These are phyloP conservation scores for Pleurotus citrinopileatus DNA, from an alignment of 768 basidiomycete genomes.

Conservation along the genomic window DNA sequence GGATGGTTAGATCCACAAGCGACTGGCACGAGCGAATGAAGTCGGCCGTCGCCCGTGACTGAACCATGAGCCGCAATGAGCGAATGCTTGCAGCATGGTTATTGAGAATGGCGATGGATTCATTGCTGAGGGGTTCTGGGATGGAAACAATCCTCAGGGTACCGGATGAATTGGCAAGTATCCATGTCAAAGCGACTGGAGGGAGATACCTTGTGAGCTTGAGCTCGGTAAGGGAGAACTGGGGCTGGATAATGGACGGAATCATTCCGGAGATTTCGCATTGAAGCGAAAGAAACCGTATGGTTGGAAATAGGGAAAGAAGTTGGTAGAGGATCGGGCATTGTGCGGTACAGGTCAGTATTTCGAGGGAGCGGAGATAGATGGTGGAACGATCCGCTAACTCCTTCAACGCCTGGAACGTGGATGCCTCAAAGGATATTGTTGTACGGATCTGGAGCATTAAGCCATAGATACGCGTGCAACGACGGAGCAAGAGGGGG, in stretches of 20 bases:
- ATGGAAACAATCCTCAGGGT: slow-evolving; percentile 36
- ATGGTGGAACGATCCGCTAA: not conserved
- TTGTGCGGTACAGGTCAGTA: slow-evolving; percentile 31
- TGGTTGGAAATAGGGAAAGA: slow-evolving; percentile 30
- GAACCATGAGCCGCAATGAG: slow-evolving; percentile 35
- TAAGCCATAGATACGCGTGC: slow-evolving; percentile 7
- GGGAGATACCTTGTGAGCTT: slow-evolving; percentile 29
- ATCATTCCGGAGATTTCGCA: slow-evolving; percentile 29
- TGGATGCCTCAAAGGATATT: slow-evolving; percentile 1
- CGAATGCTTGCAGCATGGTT: slow-evolving; percentile 28
- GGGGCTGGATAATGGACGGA: slow-evolving; percentile 15
- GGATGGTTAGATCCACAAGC: slow-evolving; percentile 35
- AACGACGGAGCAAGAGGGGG: slow-evolving; percentile 4
- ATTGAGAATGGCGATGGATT: slow-evolving; percentile 20
- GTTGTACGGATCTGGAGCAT: not conserved
- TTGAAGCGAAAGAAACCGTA: slow-evolving; percentile 34
- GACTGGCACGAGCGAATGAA: slow-evolving; percentile 30
- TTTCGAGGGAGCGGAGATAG: slow-evolving; percentile 7
- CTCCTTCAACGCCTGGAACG: not conserved
- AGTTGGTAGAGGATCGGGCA: slow-evolving; percentile 40
- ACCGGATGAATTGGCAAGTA: slow-evolving; percentile 28
- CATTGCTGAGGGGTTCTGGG: slow-evolving; percentile 26
- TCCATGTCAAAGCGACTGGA: slow-evolving; percentile 28
- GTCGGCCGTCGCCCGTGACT: slow-evolving; percentile 23
- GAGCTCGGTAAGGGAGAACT: slow-evolving; percentile 32